Conservation (phyloP, 305 asterid species). For the Stenogyne calaminthoides region DNA sequence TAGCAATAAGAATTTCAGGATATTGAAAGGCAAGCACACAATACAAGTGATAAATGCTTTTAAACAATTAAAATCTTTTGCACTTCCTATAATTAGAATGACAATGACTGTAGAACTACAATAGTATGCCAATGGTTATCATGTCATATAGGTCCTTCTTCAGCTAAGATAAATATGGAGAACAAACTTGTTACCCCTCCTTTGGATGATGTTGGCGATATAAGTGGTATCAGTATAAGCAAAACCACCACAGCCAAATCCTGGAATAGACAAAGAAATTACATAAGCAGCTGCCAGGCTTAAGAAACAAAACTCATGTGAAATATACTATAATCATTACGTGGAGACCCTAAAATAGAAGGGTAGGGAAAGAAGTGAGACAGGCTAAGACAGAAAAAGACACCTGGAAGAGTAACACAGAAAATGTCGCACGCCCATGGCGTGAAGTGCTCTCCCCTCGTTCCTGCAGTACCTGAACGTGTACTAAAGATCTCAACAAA, state of each 20-base stretch:
- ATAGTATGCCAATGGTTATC: not conserved
- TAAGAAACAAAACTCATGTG: slow-evolving; percentile 3
- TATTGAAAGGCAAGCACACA: slow-evolving; percentile 1
- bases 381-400: slow-evolving; percentile 1
- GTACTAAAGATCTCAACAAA: slow-evolving; percentile 23
- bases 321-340: slow-evolving; percentile 12
- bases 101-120: slow-evolving; percentile 17
- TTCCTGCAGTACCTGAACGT: slow-evolving; percentile 86
- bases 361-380: not conserved
- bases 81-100: slow-evolving; percentile 16
- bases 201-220: slow-evolving; percentile 91
- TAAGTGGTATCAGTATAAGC: slow-evolving; percentile 90
- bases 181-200: slow-evolving; percentile 76
- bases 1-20: slow-evolving; percentile 1
- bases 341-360: not conserved
- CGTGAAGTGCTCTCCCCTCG: slow-evolving; percentile 99
- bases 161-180: slow-evolving; percentile 6
- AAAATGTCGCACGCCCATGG: slow-evolving; percentile 94
- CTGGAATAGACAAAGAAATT: slow-evolving; percentile 43
- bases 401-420: slow-evolving; percentile 94
- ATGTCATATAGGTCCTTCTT: slow-evolving; percentile 7
- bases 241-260: slow-evolving; percentile 98
- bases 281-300: slow-evolving; percentile 25
- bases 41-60: not conserved
- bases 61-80: slow-evolving; percentile 21